Evolutionary conservation across 2,329 filamentous ascomycete species (phyloP).

Genomic region (Trichoderma sp.): DNA sequence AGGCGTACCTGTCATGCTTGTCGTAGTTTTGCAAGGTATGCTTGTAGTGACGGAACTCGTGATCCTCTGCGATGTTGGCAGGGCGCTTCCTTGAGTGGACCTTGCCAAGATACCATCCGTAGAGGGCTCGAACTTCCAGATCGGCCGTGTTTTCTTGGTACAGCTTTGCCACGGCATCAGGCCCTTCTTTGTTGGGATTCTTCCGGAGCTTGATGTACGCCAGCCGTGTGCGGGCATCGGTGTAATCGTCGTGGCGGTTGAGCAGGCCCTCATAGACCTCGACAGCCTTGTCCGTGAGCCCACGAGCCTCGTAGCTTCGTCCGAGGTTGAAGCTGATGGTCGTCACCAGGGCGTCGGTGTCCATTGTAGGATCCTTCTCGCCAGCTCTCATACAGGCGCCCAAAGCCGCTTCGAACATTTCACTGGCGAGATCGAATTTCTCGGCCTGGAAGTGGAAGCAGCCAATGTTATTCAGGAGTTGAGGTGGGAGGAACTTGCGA

Average conservation of each 20-base stretch:
- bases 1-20: conserved; percentile 96
- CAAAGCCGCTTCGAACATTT: conserved; percentile 89
- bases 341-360: conserved; percentile 89
- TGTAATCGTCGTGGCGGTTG: conserved; percentile 85
- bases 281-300: conserved; percentile 78
- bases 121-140: conserved; percentile 87
- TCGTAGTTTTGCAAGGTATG: conserved; percentile 92
- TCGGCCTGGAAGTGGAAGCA: conserved; percentile 92
- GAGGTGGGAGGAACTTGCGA: conserved; percentile 80
- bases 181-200: conserved; percentile 81
- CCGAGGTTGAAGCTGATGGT: conserved; percentile 97
- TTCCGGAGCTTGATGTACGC: conserved; percentile 87
- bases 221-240: conserved; percentile 83
- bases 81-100: conserved; percentile 76
- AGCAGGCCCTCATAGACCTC: conserved; percentile 87
- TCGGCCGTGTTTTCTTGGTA: conserved; percentile 84
- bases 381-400: conserved; percentile 82
- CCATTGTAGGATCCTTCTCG: conserved; percentile 72
- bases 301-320: conserved; percentile 85
- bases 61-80: conserved; percentile 81
- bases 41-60: conserved; percentile 92
- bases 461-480: conserved; percentile 94
- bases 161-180: conserved; percentile 80
- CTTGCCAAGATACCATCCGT: conserved; percentile 93
- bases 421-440: conserved; percentile 75